Percentiles rank a stretch among this genome's conserved stretches.
Evolutionary conservation across 805 yeast species (phyloP).

Genomic region (Candida sithepensis): DNA sequence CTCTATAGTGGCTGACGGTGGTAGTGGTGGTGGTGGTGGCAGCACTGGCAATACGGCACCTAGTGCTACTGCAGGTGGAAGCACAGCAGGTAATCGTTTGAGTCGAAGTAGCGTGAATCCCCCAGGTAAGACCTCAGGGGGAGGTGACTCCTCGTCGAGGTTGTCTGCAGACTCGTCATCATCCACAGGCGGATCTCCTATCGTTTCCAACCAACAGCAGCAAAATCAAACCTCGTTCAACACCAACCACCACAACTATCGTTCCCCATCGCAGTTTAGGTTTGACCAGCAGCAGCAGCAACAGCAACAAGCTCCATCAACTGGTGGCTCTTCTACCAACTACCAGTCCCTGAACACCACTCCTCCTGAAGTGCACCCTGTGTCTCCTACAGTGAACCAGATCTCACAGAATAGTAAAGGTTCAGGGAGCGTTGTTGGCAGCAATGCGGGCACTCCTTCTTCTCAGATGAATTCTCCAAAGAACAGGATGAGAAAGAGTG

Average conservation of each 20-base stretch:
- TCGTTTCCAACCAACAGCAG: constrained; percentile 1
- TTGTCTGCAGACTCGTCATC: background rate
- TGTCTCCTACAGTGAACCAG: constrained; percentile 4
- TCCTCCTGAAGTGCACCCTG: constrained; percentile 8
- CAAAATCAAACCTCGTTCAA: background rate
- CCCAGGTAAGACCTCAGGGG: background rate
- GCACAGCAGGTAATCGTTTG: background rate
- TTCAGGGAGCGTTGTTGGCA: background rate
- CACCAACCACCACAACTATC: background rate
- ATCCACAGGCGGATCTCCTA: background rate
- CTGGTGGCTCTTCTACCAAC: too few relatives aligned
- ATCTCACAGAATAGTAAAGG: constrained; percentile 1
- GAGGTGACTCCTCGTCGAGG: background rate
- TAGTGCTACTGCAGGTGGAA: background rate
- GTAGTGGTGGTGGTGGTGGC: background rate
- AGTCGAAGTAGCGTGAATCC: background rate
- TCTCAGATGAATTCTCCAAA: constrained; percentile 1
- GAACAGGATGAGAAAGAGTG: background rate
- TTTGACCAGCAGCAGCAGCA: background rate
- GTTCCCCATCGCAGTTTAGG: background rate
- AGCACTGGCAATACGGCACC: background rate
- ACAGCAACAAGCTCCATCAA: too few relatives aligned
- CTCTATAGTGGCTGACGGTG: background rate
- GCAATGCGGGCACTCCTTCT: constrained; percentile 1
- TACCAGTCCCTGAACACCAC: background rate